Base-by-base conservation (phyloP, 257 asterid genomes). In the Fraxinus cuspidata region DNA sequence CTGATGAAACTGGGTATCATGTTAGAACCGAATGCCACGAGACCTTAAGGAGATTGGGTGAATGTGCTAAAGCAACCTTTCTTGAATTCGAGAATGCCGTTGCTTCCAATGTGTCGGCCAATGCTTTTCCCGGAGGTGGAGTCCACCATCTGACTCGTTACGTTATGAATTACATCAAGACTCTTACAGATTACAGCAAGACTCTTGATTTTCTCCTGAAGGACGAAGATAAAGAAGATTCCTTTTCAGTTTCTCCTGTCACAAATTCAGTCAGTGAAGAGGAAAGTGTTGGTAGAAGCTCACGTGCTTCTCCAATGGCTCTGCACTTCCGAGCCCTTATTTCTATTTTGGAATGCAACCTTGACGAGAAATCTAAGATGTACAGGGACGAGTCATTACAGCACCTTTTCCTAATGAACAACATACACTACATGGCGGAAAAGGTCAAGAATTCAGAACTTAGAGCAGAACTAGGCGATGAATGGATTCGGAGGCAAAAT, bases 331-430 rank as follows among this genome's bases (percentile, higher is more conserved):
- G 86, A 44, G 86, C 97, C 84, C 87, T 95, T 60, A 87, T 89
- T 75, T 83, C 90, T 11, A 77, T 84, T 31, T 83, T 95, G 15
- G 94, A 95, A 82, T 29, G 77, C 79, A 95, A 93, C 74, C 90
- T 93, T 3, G 91, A 87, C 1, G 92, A 87, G 7, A 95, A 89
- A 80, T 86, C 98, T 11, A 91, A 83, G 88, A 72, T 91, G 13
- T 95, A 95, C 94, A 89, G 66, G 84, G 98, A 95, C 25, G 97
- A 93, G 31, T 75, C 99, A 0, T 81, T 93, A 31, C 87, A 84
- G 27, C 97, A 93, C 80, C 81, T 95, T 74, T 95, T 95, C 87
- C 72, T 95, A 67, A 93, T 92, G 97, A 95, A 95, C 90, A 95
- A 93, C 78, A 80, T 88, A 6, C 97, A 91, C 66, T 95, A 95